These are phyloP conservation scores for Stylonectria norvegica DNA, from an alignment of 2,329 filamentous ascomycete species.

Conservation along the genomic window DNA sequence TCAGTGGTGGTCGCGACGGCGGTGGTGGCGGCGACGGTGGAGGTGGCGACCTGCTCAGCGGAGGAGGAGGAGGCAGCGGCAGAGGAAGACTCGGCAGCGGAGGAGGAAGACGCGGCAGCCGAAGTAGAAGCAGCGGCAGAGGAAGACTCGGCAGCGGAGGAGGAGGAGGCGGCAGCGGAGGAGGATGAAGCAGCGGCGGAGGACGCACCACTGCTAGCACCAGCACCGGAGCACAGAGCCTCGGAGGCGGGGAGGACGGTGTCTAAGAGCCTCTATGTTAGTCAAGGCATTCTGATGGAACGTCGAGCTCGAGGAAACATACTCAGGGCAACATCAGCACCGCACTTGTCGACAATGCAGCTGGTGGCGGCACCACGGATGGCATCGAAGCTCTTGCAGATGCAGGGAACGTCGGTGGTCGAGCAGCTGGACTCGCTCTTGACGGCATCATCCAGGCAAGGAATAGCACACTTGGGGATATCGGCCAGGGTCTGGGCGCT, in stretches of 20 bases:
- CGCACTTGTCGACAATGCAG: conserved; percentile 37
- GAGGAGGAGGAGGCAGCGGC: conserved; percentile 8
- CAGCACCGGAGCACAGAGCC: conserved; percentile 31
- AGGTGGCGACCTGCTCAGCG: conserved; percentile 10
- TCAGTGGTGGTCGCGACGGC: conserved; percentile 9
- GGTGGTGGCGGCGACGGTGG: conserved; percentile 11
- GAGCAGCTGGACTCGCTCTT: conserved; percentile 30
- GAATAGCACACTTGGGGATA: conserved; percentile 38
- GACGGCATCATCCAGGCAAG: conserved; percentile 35
- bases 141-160: conserved; percentile 7
- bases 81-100: conserved; percentile 12
- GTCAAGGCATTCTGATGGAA: too few relatives aligned
- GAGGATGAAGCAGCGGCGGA: conserved; percentile 11
- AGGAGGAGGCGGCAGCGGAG: conserved; percentile 5
- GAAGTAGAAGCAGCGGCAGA: conserved; percentile 6
- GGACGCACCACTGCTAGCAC: conserved; percentile 8
- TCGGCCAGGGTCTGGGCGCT: conserved; percentile 33
- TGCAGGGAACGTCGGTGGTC: conserved; percentile 33
- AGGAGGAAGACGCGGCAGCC: conserved; percentile 12
- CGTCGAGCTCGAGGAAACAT: conserved; percentile 29
- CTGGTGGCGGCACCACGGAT: conserved; percentile 32
- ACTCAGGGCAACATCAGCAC: conserved; percentile 37
- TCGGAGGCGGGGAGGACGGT: conserved; percentile 38
- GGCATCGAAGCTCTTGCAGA: conserved; percentile 32
- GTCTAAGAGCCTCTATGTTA: conserved; percentile 22